phyloP scores from a whole-genome alignment of 495 filamentous ascomycete species.

The Astrocystis sublimbata region DNA sequence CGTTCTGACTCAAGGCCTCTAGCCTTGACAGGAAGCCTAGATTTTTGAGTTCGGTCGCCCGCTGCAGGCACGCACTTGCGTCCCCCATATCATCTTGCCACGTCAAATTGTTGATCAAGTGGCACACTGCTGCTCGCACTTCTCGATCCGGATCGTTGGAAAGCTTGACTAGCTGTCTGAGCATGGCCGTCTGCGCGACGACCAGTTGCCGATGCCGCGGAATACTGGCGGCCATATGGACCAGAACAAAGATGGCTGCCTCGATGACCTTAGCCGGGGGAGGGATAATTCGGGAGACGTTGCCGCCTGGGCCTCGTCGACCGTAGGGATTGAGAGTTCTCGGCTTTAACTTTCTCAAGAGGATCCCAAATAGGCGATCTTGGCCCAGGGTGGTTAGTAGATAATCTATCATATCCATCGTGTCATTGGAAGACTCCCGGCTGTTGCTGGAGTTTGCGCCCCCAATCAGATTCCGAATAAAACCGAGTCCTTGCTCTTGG shows the following conservation, averaged over 20 bases:
- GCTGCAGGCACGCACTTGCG: conserved; percentile 56
- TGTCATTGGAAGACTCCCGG: conserved; percentile 60
- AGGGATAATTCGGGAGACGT: conserved; percentile 47
- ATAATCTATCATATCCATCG: conserved; percentile 77
- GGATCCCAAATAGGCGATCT: conserved; percentile 71
- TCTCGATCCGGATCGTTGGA: conserved; percentile 68
- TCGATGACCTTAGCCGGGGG: conserved; percentile 72
- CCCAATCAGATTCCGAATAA: conserved; percentile 86
- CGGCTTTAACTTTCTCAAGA: conserved; percentile 68
- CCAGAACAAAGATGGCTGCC: conserved; percentile 72
- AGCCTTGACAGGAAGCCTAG: conserved; percentile 71
- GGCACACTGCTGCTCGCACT: conserved; percentile 73
- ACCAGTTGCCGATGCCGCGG: conserved; percentile 71
- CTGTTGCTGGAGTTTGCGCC: conserved; percentile 61
- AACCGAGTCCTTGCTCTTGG: conserved; percentile 86
- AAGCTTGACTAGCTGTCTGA: conserved; percentile 68
- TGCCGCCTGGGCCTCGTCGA: conserved; percentile 29
- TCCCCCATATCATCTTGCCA: conserved; percentile 76
- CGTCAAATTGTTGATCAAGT: conserved; percentile 79
- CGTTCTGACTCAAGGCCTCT: conserved; percentile 59
- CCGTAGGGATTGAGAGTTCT: conserved; percentile 51
- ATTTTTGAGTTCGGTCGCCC: conserved; percentile 66
- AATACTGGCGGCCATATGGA: conserved; percentile 79
- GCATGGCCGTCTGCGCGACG: conserved; percentile 56
- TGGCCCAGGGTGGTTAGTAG: conserved; percentile 76